phyloP scores from a whole-genome alignment of 441 rosid species.

The Iberis amara region DNA sequence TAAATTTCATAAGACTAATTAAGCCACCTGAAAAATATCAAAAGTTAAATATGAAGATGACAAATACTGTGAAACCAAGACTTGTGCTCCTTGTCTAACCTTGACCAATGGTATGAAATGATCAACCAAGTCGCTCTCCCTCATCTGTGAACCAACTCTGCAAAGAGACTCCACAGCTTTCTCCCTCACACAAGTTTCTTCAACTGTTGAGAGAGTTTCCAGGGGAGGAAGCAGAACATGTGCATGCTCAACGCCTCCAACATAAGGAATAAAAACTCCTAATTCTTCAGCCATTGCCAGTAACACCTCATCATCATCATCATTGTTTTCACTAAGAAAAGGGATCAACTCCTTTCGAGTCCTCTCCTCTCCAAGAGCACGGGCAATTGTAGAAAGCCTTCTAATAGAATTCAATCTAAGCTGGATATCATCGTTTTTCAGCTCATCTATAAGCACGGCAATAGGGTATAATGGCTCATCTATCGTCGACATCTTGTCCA shows the following conservation, averaged over 20 bases:
- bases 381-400: constrained; percentile 76
- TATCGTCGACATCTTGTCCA: constrained; percentile 46
- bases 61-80: no score
- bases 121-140: constrained; percentile 66
- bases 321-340: constrained; percentile 75
- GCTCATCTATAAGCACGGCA: constrained; percentile 73
- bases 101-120: constrained; percentile 64
- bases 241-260: constrained; percentile 77
- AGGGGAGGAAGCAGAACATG: constrained; percentile 65
- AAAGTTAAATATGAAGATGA: no score
- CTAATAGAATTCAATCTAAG: constrained; percentile 75
- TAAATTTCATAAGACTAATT: no score
- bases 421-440: constrained; percentile 82
- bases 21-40: no score
- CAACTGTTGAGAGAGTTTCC: constrained; percentile 76
- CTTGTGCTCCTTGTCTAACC: constrained; percentile 35
- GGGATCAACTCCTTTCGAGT: constrained; percentile 80
- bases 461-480: constrained; percentile 80
- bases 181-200: constrained; percentile 83
- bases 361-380: constrained; percentile 86
- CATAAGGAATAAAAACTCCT: constrained; percentile 77
- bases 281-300: constrained; percentile 86
- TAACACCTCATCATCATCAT: constrained; percentile 90
- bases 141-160: constrained; percentile 83
- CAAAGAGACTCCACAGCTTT: constrained; percentile 78